A percentile compares a stretch with the other conserved stretches of the same genome.
Evolutionary conservation across 2,329 filamentous ascomycete genomes (phyloP).

Genomic region (Fonsecaea multimorphosa): DNA sequence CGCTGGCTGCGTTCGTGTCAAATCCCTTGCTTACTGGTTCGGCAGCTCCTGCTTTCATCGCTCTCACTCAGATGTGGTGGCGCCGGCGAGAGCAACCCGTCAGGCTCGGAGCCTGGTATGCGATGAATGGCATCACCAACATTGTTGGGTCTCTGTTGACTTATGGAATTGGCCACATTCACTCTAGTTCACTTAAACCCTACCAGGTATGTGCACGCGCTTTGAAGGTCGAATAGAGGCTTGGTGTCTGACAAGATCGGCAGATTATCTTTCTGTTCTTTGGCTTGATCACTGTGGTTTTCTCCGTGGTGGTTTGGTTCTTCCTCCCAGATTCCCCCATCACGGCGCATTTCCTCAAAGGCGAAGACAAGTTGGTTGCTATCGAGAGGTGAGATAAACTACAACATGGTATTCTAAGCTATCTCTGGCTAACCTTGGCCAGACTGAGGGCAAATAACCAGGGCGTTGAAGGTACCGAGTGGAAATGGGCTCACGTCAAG

Average conservation of each 20-base stretch:
- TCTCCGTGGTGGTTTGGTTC: slow-evolving; percentile 59
- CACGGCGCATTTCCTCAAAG: slow-evolving; percentile 61
- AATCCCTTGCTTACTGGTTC: slow-evolving; percentile 4
- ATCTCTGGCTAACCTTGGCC: neutral
- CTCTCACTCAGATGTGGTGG: slow-evolving; percentile 64
- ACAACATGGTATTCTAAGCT: neutral
- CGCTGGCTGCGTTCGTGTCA: neutral
- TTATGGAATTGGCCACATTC: slow-evolving; percentile 59
- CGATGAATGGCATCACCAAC: slow-evolving; percentile 58
- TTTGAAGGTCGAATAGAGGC: neutral
- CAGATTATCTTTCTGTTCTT: slow-evolving; percentile 58
- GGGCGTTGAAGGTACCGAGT: slow-evolving; percentile 50
- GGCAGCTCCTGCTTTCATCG: slow-evolving; percentile 57
- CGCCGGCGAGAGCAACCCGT: slow-evolving; percentile 59
- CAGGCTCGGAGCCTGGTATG: slow-evolving; percentile 59
- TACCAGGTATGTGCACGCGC: slow-evolving; percentile 52
- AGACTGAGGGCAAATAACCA: slow-evolving; percentile 58
- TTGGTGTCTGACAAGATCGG: slow-evolving; percentile 10
- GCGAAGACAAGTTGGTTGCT: slow-evolving; percentile 63
- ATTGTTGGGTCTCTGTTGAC: slow-evolving; percentile 62
- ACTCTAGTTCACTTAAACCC: slow-evolving; percentile 51
- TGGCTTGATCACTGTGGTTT: slow-evolving; percentile 59
- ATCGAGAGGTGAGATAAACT: slow-evolving; percentile 53
- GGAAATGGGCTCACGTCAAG: slow-evolving; percentile 60
- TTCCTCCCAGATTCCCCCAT: slow-evolving; percentile 69